Percentiles rank a stretch among this genome's conserved stretches.
Evolutionary conservation across 2,329 filamentous ascomycete genomes (phyloP).

Genomic region (Pseudodiploospora longispora): DNA sequence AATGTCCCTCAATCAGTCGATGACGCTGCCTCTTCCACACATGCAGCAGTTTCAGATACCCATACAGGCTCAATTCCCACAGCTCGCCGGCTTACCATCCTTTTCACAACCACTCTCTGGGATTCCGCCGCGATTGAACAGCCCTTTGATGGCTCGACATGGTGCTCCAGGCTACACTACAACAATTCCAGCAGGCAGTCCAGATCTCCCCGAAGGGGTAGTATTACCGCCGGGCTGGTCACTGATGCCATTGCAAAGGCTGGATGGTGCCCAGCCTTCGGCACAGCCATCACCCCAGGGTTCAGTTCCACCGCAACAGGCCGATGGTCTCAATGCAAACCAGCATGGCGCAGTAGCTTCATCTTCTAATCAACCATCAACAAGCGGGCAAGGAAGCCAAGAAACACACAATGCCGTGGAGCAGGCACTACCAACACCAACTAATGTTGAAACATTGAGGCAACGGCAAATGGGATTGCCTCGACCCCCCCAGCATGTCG

Average conservation of each 20-base stretch:
- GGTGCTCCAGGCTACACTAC: conserved; percentile 35
- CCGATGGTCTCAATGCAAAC: conserved; percentile 10
- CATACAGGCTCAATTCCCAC: background rate
- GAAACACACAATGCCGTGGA: conserved; percentile 1
- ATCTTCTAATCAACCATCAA: conserved; percentile 1
- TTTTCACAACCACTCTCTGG: conserved; percentile 14
- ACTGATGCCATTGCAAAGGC: conserved; percentile 51
- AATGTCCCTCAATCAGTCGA: conserved; percentile 7
- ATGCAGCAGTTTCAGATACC: conserved; percentile 8
- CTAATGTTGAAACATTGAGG: background rate
- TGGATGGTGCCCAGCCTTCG: conserved; percentile 31
- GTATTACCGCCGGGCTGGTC: conserved; percentile 58
- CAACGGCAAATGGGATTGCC: background rate
- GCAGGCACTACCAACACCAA: background rate
- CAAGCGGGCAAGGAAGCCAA: background rate
- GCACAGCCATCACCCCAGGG: conserved; percentile 15
- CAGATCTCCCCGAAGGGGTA: conserved; percentile 56
- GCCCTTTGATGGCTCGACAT: conserved; percentile 40
- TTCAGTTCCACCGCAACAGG: conserved; percentile 10
- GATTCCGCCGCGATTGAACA: conserved; percentile 28
- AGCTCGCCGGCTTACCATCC: conserved; percentile 6
- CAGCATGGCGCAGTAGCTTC: conserved; percentile 4
- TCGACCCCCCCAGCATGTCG: conserved; percentile 3
- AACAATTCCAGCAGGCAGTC: conserved; percentile 51
- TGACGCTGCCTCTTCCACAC: conserved; percentile 7